phyloP scores from a whole-genome alignment of 129 eudicot species.

The Flaveria robusta region DNA sequence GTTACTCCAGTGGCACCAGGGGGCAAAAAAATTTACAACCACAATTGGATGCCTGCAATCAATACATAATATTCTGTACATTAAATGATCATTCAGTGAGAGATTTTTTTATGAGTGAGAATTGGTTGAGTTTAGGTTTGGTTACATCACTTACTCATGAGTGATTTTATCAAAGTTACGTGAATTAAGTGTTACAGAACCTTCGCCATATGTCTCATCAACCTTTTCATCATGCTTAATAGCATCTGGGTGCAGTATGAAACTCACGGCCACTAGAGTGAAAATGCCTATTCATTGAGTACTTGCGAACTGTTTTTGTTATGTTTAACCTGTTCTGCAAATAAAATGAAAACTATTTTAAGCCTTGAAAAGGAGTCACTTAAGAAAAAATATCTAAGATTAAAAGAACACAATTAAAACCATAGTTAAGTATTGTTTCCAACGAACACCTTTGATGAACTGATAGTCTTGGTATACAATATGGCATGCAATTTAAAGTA shows the following conservation, averaged over 20 bases:
- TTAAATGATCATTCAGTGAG: not conserved
- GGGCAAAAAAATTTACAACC: slow-evolving; percentile 88
- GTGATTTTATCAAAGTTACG: slow-evolving; percentile 65
- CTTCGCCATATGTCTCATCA: slow-evolving; percentile 74
- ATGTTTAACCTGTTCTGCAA: slow-evolving; percentile 92
- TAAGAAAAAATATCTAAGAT: not conserved
- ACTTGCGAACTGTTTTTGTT: slow-evolving; percentile 80
- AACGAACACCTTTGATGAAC: not conserved
- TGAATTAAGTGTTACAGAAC: slow-evolving; percentile 55
- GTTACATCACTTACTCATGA: slow-evolving; percentile 59
- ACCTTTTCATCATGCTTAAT: slow-evolving; percentile 78
- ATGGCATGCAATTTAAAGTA: not conserved
- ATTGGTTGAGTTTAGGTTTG: not conserved
- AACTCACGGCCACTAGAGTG: slow-evolving; percentile 59
- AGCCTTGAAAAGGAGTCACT: slow-evolving; percentile 14
- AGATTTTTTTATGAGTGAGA: not conserved
- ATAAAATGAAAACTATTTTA: slow-evolving; percentile 34
- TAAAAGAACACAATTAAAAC: not conserved
- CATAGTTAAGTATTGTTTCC: not conserved
- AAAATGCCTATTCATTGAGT: slow-evolving; percentile 60
- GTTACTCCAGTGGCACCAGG: slow-evolving; percentile 95
- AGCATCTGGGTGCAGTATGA: slow-evolving; percentile 43
- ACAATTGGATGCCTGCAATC: slow-evolving; percentile 68
- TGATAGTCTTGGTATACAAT: not conserved
- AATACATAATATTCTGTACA: slow-evolving; percentile 2